Percentiles rank a stretch among this genome's conserved stretches.
Evolutionary conservation across 169 alveolate species (phyloP).

Genomic region (Cystoisospora suis): DNA sequence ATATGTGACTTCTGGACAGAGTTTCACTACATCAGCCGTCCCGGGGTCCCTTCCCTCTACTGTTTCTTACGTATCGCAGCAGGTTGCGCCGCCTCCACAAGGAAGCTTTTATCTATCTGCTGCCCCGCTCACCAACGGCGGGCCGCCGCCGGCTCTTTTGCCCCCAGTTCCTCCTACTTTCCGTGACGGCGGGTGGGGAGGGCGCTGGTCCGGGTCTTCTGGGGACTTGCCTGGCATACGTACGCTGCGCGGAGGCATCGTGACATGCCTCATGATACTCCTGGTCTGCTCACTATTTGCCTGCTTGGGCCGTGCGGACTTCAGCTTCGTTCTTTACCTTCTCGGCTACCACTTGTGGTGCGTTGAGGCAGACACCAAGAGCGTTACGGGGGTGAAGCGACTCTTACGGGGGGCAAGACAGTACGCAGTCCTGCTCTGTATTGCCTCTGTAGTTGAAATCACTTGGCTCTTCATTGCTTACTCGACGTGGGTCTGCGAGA

Average conservation of each 20-base stretch:
- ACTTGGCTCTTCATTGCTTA: constrained; percentile 43
- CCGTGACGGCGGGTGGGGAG: constrained; percentile 5
- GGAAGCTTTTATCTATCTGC: constrained; percentile 7
- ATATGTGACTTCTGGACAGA: background rate
- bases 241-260: constrained; percentile 34
- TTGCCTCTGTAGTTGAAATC: constrained; percentile 35
- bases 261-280: constrained; percentile 18
- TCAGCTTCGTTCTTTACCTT: constrained; percentile 44
- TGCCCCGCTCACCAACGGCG: background rate
- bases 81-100: background rate
- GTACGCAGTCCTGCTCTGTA: constrained; percentile 28
- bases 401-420: constrained; percentile 45
- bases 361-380: constrained; percentile 39
- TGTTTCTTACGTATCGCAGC: no score
- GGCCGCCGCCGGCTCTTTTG: constrained; percentile 1
- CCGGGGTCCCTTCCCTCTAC: no score
- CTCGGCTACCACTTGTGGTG: constrained; percentile 63
- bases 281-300: constrained; percentile 41
- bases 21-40: no score
- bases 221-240: constrained; percentile 20
- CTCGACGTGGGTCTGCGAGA: constrained; percentile 55
- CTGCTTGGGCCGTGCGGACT: constrained; percentile 43
- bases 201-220: background rate
- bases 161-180: background rate
- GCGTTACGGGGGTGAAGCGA: constrained; percentile 19